These are phyloP conservation scores for Hordeum vulgare DNA, from an alignment of 176 grass and related monocot species.

Conservation along the genomic window MorexV3_pseudomolecules_assembly NC_058522.1:411582237-411582736, in stretches of 20 bases:
- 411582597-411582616: slow-evolving; percentile 44
- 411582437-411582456: slow-evolving; percentile 18
- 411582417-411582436: slow-evolving; percentile 38
- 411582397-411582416: slow-evolving; percentile 35
- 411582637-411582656: slow-evolving; percentile 46
- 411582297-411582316: slow-evolving; percentile 42
- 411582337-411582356: slow-evolving; percentile 55
- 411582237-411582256: slow-evolving; percentile 49
- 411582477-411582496: slow-evolving; percentile 31
- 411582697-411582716: slow-evolving; percentile 15
- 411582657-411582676: slow-evolving; percentile 39
- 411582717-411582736: slow-evolving; percentile 35
- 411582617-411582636: slow-evolving; percentile 45
- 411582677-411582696: slow-evolving; percentile 53
- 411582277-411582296: slow-evolving; percentile 30
- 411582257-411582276: slow-evolving; percentile 37
- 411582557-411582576: slow-evolving; percentile 39
- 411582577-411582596: slow-evolving; percentile 36
- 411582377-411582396: slow-evolving; percentile 56
- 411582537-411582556: slow-evolving; percentile 52
- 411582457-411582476: slow-evolving; percentile 45
- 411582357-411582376: slow-evolving; percentile 32
- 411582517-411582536: slow-evolving; percentile 40
- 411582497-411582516: slow-evolving; percentile 41
- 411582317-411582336: slow-evolving; percentile 40